Evolutionary conservation across 805 yeast species (phyloP), one percentile per base, ranked within the genome.

Genomic region (Kuraishia piskuri): DNA sequence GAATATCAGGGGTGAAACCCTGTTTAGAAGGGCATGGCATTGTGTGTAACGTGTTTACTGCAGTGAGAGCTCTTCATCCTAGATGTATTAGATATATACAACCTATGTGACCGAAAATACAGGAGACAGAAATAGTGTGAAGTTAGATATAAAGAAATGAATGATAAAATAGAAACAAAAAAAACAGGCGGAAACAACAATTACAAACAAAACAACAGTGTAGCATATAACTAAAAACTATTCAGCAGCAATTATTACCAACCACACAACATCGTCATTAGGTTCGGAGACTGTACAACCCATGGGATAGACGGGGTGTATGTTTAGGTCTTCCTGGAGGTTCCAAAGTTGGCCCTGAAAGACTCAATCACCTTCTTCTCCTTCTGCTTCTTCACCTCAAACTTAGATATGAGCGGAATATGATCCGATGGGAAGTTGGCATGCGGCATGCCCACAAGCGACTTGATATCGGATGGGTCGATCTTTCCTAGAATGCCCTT

Each of bases 391-490:
- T 79, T 81, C 63, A 90, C 80, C 62, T 83, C 88, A 63, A 92
- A 85, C 66, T 84, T 83, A 20, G 91, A 77, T 53, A 90, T 79
- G 57, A 92, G 72, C n/a, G 97, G 91, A 62, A 92, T 80, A 70
- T 92, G 98, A 69, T 92, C 98, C 50, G 96, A 88, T 22, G 98
- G 97, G 72, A 86, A 87, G 66, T 90, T 88, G 22, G 90, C 89
- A 64, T 89, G 89, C 21, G 99, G 99, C 68, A 94, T 83, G 7
- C 98, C 99, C 65, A 94, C 86, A 56, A 83, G 83, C 59, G 84
- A 84, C 53, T 79, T 73, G 49, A 85, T 76, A 66, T 94, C 94
- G 2, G 86, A 87, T 49, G 76, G 76, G 66, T 92, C 97, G 47
- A 91, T 81, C 60, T 83, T 82, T 24, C 97, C 98, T 53, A 92